Evolutionary conservation across 2,329 filamentous ascomycete species (phyloP), one percentile per base, ranked within the genome.

Genomic region (Botrytis byssoidea): DNA sequence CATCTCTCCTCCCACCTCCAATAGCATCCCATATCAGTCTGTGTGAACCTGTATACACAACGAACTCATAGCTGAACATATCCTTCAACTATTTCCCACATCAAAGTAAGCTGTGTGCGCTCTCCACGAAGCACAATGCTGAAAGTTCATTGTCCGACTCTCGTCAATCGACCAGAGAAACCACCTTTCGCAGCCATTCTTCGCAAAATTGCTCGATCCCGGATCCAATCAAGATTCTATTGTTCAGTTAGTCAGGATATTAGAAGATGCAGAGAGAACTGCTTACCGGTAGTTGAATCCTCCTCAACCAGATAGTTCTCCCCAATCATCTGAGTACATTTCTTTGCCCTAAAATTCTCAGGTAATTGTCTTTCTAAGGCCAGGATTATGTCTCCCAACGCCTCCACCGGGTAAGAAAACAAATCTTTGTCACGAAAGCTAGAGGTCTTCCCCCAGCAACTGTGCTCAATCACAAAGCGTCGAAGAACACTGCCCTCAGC

Each of bases 381-480:
- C 14, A 6, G 1, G 25, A 67, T 32, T 14, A 67, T n/a, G 2
- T 67, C 64, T 2, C 4, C 10, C 44, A 51, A 20, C 22, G 4
- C 1, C 29, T 67, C 20, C 16, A 22, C 22, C 3, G 64, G 44
- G 25, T 51, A 65, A 35, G 6, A 3, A 51, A n/a, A 0, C 22
- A n/a, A 16, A n/a, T 22, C 1, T 12, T 1, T 3, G 2, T 29
- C 16, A 32, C 2, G 16, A 0, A 35, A 40, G 16, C 18, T 25
- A 10, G 12, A 0, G 18, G 1, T 12, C 0, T 0, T 32, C 18
- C 32, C 0, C 44, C 64, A 67, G 4, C 44, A 67, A 9, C 0
- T 6, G 5, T 64, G 40, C 32, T 40, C 59, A 4, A 42, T 12
- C 12, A 35, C 32, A 57, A 72, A 60, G 1, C 35, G 12, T 12